A percentile compares a stretch with the other conserved stretches of the same genome.
These are phyloP conservation scores for Calocera cornea DNA, from an alignment of 768 basidiomycete species.

Conservation along the genomic window DNA sequence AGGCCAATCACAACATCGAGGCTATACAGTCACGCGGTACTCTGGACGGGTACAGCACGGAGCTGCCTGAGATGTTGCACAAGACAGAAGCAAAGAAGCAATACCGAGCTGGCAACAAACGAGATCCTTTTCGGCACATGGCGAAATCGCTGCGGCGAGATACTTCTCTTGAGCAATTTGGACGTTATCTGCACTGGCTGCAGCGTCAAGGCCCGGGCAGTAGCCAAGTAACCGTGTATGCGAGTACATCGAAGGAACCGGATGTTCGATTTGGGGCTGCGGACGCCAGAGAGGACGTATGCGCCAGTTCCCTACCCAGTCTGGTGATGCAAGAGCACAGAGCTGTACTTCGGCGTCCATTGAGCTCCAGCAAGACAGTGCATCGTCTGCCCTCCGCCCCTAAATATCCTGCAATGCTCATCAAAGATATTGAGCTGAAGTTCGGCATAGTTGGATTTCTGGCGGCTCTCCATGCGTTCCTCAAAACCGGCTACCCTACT, in stretches of 20 bases:
- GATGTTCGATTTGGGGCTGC: no score
- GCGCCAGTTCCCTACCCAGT: no score
- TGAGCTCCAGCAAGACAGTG: no score
- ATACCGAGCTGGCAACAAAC: slow-evolving; percentile 24
- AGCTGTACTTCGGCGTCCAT: no score
- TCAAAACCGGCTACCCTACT: not conserved
- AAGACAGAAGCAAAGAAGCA: slow-evolving; percentile 33
- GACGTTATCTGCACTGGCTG: slow-evolving; percentile 22
- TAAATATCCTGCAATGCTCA: no score
- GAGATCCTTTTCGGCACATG: slow-evolving; percentile 31
- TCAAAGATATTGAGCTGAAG: no score
- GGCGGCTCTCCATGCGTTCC: not conserved
- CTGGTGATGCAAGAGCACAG: no score
- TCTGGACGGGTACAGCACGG: slow-evolving; percentile 27
- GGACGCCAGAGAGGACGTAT: no score
- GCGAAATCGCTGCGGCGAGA: slow-evolving; percentile 25
- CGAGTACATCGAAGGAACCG: not conserved
- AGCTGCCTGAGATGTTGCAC: slow-evolving; percentile 29
- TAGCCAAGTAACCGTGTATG: no score
- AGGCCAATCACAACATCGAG: slow-evolving; percentile 20
- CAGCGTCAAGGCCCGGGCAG: no score
- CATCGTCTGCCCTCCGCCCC: no score
- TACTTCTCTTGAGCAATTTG: slow-evolving; percentile 24
- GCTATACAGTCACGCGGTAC: slow-evolving; percentile 23
- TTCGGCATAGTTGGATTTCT: not conserved